Evolutionary conservation across 805 yeast genomes (phyloP).

Genomic region (Teunomyces funiuensis): DNA sequence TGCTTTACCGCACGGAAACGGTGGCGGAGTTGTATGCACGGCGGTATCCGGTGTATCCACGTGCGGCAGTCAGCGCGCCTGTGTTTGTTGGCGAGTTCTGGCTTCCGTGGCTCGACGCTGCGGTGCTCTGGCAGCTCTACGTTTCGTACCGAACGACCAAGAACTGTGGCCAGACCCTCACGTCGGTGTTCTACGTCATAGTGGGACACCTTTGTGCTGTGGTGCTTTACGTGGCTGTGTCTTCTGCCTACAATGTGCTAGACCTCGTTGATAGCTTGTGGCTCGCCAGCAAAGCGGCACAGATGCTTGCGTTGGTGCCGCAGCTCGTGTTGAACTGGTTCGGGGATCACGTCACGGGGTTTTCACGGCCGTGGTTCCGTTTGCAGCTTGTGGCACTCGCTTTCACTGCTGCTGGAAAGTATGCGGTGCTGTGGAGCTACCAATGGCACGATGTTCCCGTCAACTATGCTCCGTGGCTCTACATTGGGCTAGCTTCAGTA

Average conservation of each 20-base stretch:
- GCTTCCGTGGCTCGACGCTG: slow-evolving; percentile 11
- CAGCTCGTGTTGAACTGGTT: slow-evolving; percentile 43
- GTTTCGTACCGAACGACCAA: slow-evolving; percentile 25
- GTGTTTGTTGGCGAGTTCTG: slow-evolving; percentile 18
- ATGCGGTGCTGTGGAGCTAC: neutral
- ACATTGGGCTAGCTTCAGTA: slow-evolving; percentile 1
- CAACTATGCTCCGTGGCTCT: slow-evolving; percentile 19
- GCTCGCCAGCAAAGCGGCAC: slow-evolving; percentile 28
- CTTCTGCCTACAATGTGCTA: slow-evolving; percentile 14
- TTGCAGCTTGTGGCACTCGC: slow-evolving; percentile 1
- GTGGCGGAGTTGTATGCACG: slow-evolving; percentile 9
- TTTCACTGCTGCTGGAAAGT: slow-evolving; percentile 10
- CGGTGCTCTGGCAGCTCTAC: slow-evolving; percentile 25
- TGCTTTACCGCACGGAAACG: neutral
- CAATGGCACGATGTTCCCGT: slow-evolving; percentile 22
- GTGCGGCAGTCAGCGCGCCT: slow-evolving; percentile 18
- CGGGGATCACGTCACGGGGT: slow-evolving; percentile 26
- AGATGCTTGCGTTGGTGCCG: slow-evolving; percentile 33
- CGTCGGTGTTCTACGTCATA: slow-evolving; percentile 14
- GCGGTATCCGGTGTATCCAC: slow-evolving; percentile 36
- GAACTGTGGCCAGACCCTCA: slow-evolving; percentile 38
- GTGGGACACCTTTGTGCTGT: slow-evolving; percentile 3
- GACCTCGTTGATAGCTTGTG: slow-evolving; percentile 45
- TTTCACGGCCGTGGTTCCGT: slow-evolving; percentile 7
- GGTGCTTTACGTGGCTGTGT: slow-evolving; percentile 9